phyloP scores from a whole-genome alignment of 345 rosid genomes.

The Jatropha curcas region DNA sequence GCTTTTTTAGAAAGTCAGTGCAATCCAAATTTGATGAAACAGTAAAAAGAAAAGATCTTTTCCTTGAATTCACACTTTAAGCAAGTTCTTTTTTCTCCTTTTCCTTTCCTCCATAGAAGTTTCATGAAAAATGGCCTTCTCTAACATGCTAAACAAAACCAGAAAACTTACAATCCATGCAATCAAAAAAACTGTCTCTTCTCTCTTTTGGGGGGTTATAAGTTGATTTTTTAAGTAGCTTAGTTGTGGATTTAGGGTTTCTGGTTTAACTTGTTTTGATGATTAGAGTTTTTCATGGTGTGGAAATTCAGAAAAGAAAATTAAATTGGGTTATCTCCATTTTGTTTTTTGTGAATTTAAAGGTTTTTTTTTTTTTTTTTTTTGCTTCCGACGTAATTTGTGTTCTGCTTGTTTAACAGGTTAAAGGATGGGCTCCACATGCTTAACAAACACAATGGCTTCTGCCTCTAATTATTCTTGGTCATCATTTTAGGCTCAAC shows the following conservation, averaged over 20 bases:
- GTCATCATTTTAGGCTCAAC: conserved; percentile 21
- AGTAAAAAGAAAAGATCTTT: not conserved
- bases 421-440: conserved; percentile 29
- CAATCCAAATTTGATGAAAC: not conserved
- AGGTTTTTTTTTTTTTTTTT: not conserved
- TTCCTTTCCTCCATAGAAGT: not conserved
- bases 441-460: not conserved
- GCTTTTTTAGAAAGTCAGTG: conserved; percentile 20
- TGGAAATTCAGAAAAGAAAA: no score
- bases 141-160: not conserved
- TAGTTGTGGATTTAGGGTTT: no score
- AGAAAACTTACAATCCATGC: not conserved
- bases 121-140: not conserved
- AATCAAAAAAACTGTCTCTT: not conserved
- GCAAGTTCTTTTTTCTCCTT: not conserved
- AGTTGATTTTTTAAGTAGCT: no score
- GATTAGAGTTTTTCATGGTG: no score
- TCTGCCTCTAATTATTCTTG: conserved; percentile 21
- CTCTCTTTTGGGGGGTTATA: no score
- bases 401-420: conserved; percentile 31
- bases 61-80: conserved; percentile 1
- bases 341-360: conserved; percentile 11
- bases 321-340: no score
- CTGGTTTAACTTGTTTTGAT: no score
- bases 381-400: no score